Evolutionary conservation across 1,284 basidiomycete genomes (phyloP).

Genomic region (Trametes polyzona): DNA sequence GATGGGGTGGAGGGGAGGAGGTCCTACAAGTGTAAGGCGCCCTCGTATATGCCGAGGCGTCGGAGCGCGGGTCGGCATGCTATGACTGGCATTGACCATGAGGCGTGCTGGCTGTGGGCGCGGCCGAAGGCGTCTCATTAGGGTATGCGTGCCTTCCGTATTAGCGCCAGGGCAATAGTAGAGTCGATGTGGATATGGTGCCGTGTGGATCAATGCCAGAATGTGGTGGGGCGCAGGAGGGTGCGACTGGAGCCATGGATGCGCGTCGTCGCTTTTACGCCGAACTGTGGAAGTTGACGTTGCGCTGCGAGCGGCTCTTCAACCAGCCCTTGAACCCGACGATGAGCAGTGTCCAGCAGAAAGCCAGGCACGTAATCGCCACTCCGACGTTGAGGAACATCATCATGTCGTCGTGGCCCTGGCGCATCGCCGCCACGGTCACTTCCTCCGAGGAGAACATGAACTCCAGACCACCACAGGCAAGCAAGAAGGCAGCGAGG

Average conservation of each 20-base stretch:
- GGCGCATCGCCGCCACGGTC: conserved; percentile 90
- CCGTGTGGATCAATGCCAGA: background rate
- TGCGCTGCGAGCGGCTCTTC: conserved; percentile 50
- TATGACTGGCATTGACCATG: background rate
- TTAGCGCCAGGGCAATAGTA: background rate
- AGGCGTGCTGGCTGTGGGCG: background rate
- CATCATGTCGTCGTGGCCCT: conserved; percentile 89
- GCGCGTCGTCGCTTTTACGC: conserved; percentile 30
- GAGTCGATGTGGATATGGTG: background rate
- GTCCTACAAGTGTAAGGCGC: background rate
- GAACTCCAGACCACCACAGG: conserved; percentile 89
- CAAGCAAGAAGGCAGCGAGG: conserved; percentile 84
- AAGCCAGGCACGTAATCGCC: conserved; percentile 81
- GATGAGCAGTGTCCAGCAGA: conserved; percentile 77
- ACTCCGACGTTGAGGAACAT: conserved; percentile 83
- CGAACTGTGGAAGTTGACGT: conserved; percentile 50
- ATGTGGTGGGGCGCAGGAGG: background rate
- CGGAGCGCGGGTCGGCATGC: background rate
- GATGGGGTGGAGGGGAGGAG: background rate
- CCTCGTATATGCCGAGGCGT: background rate
- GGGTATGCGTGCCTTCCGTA: conserved; percentile 14
- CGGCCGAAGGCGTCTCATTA: conserved; percentile 12
- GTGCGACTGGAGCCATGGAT: background rate
- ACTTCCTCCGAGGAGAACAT: conserved; percentile 93
- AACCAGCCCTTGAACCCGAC: conserved; percentile 83